Base-by-base conservation (phyloP, 371 early-diverging fungal species). In the Mortierella sp. region DNA sequence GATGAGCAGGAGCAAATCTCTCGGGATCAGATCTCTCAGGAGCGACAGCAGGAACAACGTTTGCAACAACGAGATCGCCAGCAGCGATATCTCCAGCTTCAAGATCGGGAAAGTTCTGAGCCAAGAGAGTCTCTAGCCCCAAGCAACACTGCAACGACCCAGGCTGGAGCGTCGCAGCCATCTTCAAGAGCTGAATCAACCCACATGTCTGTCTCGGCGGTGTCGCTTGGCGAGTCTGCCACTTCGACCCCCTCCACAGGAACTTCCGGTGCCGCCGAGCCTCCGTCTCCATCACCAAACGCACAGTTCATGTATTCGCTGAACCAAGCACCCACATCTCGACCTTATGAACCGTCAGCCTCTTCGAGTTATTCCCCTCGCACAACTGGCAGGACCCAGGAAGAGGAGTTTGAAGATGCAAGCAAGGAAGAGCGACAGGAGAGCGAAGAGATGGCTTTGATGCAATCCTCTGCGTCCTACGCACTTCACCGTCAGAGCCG, bases 391-490 rank as follows among this genome's bases (percentile, higher is more conserved):
- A 48, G 48, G 25, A 25, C 28, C 34, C 63, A 62, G 21, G 34
- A 17, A 13, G 53, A 7, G 7, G 34, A 34, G 34, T 34, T 10
- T 34, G 34, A 34, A 34, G 4, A 34, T 34, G 34, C 34, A 34
- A 10, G 27, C 21, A 17, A 16, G 16, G 44, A 24, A 2, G 41
- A 47, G 13, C 16, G 29, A 6, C 45, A 17, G 10, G 28, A 21
- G 0, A 41, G 40, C 40, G 58, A 48, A n/a, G 54, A 40, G 16
- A 16, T 48, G 1, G 31, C 54, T 1, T 41, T 53, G 31, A 63
- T 59, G 28, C 51, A 55, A 22, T 55, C 67, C 7, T 59, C 67
- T 3, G 17, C 56, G 25, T 60, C 60, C 5, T 67, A 60, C 31
- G 56, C 60, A 16, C 60, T 41, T 5, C 56, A 67, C 37, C 51